Conservation (phyloP, 2,329 filamentous ascomycete genomes). For the Dichotomopilus funicola region DNA sequence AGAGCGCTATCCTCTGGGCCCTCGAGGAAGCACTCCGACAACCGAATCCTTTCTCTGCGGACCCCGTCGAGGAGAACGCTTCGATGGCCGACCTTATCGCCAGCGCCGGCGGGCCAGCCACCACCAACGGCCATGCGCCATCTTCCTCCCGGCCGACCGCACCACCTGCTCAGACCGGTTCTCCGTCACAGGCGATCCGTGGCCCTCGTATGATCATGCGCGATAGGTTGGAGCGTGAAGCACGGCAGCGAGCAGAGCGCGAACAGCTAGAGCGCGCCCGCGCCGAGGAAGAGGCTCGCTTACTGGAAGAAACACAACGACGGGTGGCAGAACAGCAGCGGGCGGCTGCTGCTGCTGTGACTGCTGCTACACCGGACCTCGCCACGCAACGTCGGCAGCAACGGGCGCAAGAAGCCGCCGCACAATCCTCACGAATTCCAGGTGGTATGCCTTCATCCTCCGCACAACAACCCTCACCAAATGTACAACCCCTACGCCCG, state of each 20-base stretch:
- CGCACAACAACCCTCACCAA: slow-evolving; percentile 16
- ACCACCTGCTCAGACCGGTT: slow-evolving; percentile 46
- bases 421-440: slow-evolving; percentile 12
- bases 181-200: slow-evolving; percentile 58
- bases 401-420: slow-evolving; percentile 26
- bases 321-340: slow-evolving; percentile 51
- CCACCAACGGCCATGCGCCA: slow-evolving; percentile 49
- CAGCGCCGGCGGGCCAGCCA: slow-evolving; percentile 49
- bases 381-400: slow-evolving; percentile 30
- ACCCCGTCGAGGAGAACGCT: slow-evolving; percentile 80
- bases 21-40: slow-evolving; percentile 84
- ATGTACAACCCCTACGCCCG: slow-evolving; percentile 21
- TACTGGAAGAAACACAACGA: slow-evolving; percentile 49
- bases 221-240: slow-evolving; percentile 71
- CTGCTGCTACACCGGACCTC: slow-evolving; percentile 31
- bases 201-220: slow-evolving; percentile 91
- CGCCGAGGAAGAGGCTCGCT: slow-evolving; percentile 49
- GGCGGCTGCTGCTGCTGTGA: slow-evolving; percentile 37
- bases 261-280: slow-evolving; percentile 56
- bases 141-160: slow-evolving; percentile 40
- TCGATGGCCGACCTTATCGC: slow-evolving; percentile 76
- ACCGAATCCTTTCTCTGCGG: slow-evolving; percentile 75
- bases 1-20: slow-evolving; percentile 84
- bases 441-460: slow-evolving; percentile 11
- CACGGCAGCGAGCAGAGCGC: slow-evolving; percentile 59